Evolutionary conservation across 306 rosid genomes (phyloP), one percentile per base, ranked within the genome.

Genomic region (Fragaria vesca): DNA sequence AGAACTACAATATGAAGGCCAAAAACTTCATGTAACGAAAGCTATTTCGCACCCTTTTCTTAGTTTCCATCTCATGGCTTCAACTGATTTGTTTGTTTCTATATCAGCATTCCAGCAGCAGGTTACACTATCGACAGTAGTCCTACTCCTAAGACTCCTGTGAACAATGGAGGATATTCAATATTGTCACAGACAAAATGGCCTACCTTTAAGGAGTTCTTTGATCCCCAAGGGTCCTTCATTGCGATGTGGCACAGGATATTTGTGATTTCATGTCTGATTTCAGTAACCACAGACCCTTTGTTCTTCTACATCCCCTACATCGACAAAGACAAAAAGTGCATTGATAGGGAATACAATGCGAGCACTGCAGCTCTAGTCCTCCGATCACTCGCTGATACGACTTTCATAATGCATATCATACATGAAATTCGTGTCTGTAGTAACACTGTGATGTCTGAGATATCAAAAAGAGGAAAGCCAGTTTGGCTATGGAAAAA

Each of bases 261-360:
- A 32, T 51, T 71, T 20, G 46, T 51, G 21, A 51, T 30, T 18
- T 17, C 63, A 32, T 30, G 47, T 54, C 8, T 51, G 63, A 34
- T 71, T 71, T 43, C 75, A 32, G 30, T 71, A 26, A 5, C 30
- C 12, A 2, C 36, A 11, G 75, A 51, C 9, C 75, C 75, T 13
- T 51, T 71, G 26, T 71, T 51, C 45, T 34, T 71, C 20, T 71
- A 71, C 47, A 71, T 71, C 38, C 75, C 62, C 20, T 4, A 30
- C 47, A 50, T 71, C 18, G 6, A 71, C 20, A 3, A 36, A 12
- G 30, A 9, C 1, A 3, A 48, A 9, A 71, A 51, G 1, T 71
- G 47, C 12, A 21, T 71, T 2, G 20, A 4, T 17, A 12, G 13
- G 30, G 46, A 71, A 45, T 32, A 17, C 15, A 5, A 21, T 28